Evolutionary conservation across 768 basidiomycete genomes (phyloP).

Genomic region (Dioszegia aurantiaca): DNA sequence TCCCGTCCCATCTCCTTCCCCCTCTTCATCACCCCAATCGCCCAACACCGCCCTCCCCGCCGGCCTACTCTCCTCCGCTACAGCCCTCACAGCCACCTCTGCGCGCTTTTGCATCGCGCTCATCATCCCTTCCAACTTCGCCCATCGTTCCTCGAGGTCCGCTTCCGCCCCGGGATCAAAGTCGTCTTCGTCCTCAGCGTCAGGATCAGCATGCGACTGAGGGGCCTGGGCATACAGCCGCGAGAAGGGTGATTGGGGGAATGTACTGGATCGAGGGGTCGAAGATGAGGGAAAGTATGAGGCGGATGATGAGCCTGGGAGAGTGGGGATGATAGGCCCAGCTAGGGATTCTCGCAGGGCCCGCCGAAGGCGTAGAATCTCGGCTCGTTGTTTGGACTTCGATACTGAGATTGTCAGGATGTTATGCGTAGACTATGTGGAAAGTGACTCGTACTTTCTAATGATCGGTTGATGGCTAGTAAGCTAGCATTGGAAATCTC

Average conservation of each 20-base stretch:
- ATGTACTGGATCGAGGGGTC: conserved; percentile 8
- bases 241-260: conserved; percentile 15
- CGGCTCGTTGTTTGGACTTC: conserved; percentile 42
- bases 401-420: conserved; percentile 22
- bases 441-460: conserved; percentile 38
- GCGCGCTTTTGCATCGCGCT: conserved; percentile 29
- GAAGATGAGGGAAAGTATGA: not conserved
- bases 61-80: conserved; percentile 16
- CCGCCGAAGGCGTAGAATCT: conserved; percentile 38
- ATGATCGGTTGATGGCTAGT: conserved; percentile 45
- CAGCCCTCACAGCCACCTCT: conserved; percentile 23
- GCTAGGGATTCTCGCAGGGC: conserved; percentile 34
- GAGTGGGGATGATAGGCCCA: conserved; percentile 11
- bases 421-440: not conserved
- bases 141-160: conserved; percentile 37
- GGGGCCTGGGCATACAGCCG: not conserved
- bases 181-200: conserved; percentile 20
- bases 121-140: conserved; percentile 27
- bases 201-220: not conserved
- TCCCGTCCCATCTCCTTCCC: conserved; percentile 22
- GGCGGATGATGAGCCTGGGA: not conserved
- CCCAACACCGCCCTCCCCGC: conserved; percentile 19
- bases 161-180: conserved; percentile 25
- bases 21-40: conserved; percentile 22
- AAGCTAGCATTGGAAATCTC: conserved; percentile 50